These are phyloP conservation scores for Xylariaceae sp. DNA, from an alignment of 2,329 filamentous ascomycete genomes.

Conservation along the genomic window DNA sequence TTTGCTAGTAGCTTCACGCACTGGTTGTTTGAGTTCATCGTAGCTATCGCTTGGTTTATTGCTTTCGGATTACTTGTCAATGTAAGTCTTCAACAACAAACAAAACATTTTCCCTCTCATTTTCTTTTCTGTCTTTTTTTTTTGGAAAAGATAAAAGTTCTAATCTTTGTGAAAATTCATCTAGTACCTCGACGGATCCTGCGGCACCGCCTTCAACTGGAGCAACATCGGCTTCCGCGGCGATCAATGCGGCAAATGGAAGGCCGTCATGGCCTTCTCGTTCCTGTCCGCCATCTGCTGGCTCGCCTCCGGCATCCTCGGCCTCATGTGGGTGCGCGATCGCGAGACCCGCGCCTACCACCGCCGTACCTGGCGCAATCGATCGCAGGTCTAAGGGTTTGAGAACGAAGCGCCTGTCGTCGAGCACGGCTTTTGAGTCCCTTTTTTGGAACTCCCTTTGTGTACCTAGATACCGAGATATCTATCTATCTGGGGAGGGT, in stretches of 20 bases:
- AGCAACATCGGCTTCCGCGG: conserved; percentile 42
- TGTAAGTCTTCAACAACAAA: conserved; percentile 34
- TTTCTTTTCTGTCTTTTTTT: not conserved
- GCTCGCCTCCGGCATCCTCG: conserved; percentile 58
- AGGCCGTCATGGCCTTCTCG: conserved; percentile 63
- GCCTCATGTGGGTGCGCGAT: conserved; percentile 48
- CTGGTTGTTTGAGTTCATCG: conserved; percentile 65
- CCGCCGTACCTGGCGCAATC: conserved; percentile 26
- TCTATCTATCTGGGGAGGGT: too few relatives aligned
- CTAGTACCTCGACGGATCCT: conserved; percentile 35
- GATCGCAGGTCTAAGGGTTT: conserved; percentile 26
- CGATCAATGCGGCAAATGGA: conserved; percentile 61
- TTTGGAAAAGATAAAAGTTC: too few relatives aligned
- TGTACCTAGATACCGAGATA: too few relatives aligned
- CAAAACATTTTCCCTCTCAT: not conserved
- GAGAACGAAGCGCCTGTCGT: not conserved
- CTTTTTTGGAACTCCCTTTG: not conserved
- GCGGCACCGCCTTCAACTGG: conserved; percentile 58
- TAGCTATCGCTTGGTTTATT: conserved; percentile 65
- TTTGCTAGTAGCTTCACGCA: conserved; percentile 61
- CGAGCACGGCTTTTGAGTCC: not conserved
- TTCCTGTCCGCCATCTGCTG: conserved; percentile 68
- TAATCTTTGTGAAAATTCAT: too few relatives aligned
- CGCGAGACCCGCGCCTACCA: conserved; percentile 32
- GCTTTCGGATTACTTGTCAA: conserved; percentile 62